These are phyloP conservation scores for Cyclotella choctawhatcheeana DNA, from an alignment of 108 stramenopile species.

Conservation along the genomic window DNA sequence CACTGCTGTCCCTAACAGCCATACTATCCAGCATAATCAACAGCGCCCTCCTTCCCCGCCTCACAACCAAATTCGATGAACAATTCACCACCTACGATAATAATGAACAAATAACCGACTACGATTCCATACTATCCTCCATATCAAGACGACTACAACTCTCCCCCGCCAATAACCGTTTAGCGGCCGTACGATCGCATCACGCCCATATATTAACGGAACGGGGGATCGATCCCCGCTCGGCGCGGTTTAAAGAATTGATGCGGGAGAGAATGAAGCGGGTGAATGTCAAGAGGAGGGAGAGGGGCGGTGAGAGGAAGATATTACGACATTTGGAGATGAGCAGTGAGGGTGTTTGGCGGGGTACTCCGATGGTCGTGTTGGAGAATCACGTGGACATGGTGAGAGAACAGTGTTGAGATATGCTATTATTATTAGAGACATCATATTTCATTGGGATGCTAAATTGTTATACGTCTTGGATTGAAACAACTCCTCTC, in stretches of 20 bases:
- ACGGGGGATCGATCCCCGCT: not conserved
- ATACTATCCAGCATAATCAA: not conserved
- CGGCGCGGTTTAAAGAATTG: not conserved
- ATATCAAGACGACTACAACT: not conserved
- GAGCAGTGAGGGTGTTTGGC: constrained; percentile 3
- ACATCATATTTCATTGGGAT: not conserved
- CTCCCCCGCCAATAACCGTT: not conserved
- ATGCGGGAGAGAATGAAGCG: not conserved
- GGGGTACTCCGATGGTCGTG: not conserved
- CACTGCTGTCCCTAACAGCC: not conserved
- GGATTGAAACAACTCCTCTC: not conserved
- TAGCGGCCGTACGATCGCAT: not conserved
- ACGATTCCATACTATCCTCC: not conserved
- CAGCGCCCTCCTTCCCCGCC: not conserved
- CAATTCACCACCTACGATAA: too few species aligned
- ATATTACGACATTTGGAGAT: not conserved
- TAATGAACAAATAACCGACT: too few species aligned
- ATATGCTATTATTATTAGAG: too few species aligned
- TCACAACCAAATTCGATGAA: not conserved
- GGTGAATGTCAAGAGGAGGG: not conserved
- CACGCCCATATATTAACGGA: constrained; percentile 3
- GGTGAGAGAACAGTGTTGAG: too few species aligned
- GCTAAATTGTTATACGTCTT: not conserved
- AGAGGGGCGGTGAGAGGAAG: not conserved
- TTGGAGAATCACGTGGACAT: not conserved